Evolutionary conservation across 108 stramenopile genomes (phyloP).

Genomic region (Poteriospumella lacustris): DNA sequence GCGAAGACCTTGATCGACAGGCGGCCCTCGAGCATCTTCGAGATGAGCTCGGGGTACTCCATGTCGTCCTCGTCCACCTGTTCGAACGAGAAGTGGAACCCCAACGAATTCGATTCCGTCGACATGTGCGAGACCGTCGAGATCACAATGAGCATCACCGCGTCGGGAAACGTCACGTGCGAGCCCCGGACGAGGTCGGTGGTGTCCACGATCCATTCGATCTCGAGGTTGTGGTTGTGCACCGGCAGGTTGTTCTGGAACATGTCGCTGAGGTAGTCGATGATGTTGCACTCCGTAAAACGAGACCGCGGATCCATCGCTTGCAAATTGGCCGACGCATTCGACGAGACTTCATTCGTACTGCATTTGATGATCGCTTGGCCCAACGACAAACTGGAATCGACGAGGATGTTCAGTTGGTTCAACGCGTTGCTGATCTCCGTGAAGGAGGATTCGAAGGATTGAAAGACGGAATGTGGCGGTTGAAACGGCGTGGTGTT

Average conservation of each 20-base stretch:
- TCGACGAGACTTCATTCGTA: neutral
- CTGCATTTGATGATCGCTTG: conserved; percentile 3
- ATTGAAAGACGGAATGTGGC: neutral
- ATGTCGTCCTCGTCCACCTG: neutral
- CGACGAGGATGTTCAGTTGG: neutral
- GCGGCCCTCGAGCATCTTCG: neutral
- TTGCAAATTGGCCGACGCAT: neutral
- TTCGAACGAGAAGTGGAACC: neutral
- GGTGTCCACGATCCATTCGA: neutral
- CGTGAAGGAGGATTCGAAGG: neutral
- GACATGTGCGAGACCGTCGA: neutral
- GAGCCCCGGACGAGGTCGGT: neutral
- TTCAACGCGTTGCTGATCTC: neutral
- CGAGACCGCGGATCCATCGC: neutral
- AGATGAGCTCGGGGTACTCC: neutral
- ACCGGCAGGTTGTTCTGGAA: neutral
- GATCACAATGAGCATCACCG: neutral
- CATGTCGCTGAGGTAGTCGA: neutral
- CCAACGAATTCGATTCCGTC: neutral
- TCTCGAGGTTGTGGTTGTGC: neutral
- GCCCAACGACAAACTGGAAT: neutral
- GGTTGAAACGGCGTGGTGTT: neutral
- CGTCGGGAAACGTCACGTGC: conserved; percentile 1
- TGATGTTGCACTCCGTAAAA: neutral
- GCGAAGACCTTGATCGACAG: neutral